These are phyloP conservation scores for Linnemannia elongata DNA, from an alignment of 192 early-diverging fungal species.

Conservation along the genomic window DNA sequence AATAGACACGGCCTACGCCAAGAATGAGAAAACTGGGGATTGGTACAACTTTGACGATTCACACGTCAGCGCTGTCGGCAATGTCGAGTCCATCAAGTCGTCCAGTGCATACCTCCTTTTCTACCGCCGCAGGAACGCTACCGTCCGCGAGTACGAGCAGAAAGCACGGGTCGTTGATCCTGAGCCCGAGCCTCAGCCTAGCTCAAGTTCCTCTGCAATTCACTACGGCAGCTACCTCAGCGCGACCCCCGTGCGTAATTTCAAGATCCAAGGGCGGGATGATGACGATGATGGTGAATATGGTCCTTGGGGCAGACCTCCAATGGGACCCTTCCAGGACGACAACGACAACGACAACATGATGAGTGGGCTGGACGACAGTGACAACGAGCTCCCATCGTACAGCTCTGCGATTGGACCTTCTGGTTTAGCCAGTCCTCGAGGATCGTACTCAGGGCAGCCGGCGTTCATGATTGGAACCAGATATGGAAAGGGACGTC, in stretches of 20 bases:
- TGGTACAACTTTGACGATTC: slow-evolving; percentile 94
- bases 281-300: slow-evolving; percentile 1
- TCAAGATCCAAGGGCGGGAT: not conserved
- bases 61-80: slow-evolving; percentile 59
- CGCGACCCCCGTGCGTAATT: not conserved
- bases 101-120: slow-evolving; percentile 52
- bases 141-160: slow-evolving; percentile 40
- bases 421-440: slow-evolving; percentile 29
- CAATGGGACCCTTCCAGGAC: slow-evolving; percentile 5
- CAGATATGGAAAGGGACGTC: slow-evolving; percentile 17
- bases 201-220: not conserved
- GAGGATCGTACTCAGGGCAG: slow-evolving; percentile 18
- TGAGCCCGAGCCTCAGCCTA: not conserved
- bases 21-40: slow-evolving; percentile 68
- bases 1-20: slow-evolving; percentile 75
- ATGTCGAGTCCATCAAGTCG: slow-evolving; percentile 43
- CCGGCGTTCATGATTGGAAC: slow-evolving; percentile 11
- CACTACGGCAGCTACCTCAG: not conserved
- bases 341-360: not conserved
- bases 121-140: slow-evolving; percentile 42
- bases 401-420: slow-evolving; percentile 32
- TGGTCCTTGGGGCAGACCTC: slow-evolving; percentile 38
- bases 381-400: slow-evolving; percentile 11
- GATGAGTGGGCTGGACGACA: slow-evolving; percentile 6
- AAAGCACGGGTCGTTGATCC: not conserved